Conservation (phyloP, 2,329 filamentous ascomycete species). For the Drechslerella coelobrocha region DNA sequence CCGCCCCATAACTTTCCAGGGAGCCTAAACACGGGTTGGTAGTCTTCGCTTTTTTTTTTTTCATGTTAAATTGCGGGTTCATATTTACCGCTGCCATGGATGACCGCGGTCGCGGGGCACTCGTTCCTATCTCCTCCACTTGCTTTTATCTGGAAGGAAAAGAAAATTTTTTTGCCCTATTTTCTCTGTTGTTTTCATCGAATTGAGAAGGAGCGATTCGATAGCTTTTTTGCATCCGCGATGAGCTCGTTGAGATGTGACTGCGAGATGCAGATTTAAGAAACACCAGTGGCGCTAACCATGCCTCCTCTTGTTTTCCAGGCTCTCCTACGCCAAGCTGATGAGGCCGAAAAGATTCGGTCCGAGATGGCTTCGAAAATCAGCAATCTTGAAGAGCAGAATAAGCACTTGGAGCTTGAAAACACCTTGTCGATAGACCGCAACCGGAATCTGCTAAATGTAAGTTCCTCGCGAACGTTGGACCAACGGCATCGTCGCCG, state of each 20-base stretch:
- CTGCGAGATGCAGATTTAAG: conserved; percentile 43
- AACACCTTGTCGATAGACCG: conserved; percentile 82
- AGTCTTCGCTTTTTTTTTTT: conserved; percentile 17
- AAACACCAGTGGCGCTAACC: conserved; percentile 30
- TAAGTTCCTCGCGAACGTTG: conserved; percentile 9
- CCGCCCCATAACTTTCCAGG: conserved; percentile 17
- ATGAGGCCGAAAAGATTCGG: conserved; percentile 86
- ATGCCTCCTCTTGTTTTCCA: conserved; percentile 58
- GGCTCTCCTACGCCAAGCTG: conserved; percentile 91
- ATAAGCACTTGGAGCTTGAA: conserved; percentile 73
- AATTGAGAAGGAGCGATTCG: conserved; percentile 46
- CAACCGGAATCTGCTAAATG: conserved; percentile 77
- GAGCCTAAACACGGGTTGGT: conserved; percentile 33
- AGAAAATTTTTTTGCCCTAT: conserved; percentile 11
- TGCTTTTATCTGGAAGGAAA: conserved; percentile 24
- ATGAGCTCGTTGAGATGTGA: conserved; percentile 42
- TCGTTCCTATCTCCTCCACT: conserved; percentile 30
- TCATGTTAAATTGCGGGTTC: conserved; percentile 20
- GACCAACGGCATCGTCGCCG: background rate
- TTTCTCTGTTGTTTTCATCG: conserved; percentile 8
- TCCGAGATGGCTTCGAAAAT: conserved; percentile 74
- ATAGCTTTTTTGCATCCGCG: conserved; percentile 13
- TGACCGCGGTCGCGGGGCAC: conserved; percentile 45
- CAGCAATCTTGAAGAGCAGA: conserved; percentile 75
- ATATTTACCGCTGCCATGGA: conserved; percentile 43